Evolutionary conservation across 1,139 yeast genomes (phyloP).

Genomic region (Geotrichum bryndzae): DNA sequence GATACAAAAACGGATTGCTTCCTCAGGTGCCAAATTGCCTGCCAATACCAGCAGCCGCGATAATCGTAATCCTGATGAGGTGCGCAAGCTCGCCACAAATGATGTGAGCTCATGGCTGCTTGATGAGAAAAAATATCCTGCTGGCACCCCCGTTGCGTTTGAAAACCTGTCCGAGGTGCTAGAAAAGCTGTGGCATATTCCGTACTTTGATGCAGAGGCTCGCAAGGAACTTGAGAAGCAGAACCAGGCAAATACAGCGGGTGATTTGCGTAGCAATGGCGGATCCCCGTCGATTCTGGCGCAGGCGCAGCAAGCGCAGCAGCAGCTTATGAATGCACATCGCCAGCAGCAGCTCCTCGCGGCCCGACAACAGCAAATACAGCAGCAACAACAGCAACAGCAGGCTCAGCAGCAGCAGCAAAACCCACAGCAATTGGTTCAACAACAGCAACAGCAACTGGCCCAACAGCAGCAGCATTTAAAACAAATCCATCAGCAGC

Average conservation of each 20-base stretch:
- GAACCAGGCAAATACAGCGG: not conserved
- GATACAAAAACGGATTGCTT: slow-evolving; percentile 17
- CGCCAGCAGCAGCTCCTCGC: not conserved
- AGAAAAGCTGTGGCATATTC: slow-evolving; percentile 4
- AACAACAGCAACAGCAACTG: too few relatives aligned
- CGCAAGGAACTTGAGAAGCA: not conserved
- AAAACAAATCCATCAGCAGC: not conserved
- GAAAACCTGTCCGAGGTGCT: slow-evolving; percentile 1
- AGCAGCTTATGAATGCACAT: slow-evolving; percentile 13
- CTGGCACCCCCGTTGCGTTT: not conserved
- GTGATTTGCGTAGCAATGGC: not conserved
- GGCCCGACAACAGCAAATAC: slow-evolving; percentile 2
- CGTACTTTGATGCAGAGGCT: slow-evolving; percentile 8
- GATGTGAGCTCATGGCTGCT: slow-evolving; percentile 2
- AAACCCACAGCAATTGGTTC: too few relatives aligned
- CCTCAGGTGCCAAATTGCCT: slow-evolving; percentile 6
- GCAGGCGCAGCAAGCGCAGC: slow-evolving; percentile 17
- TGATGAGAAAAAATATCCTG: not conserved
- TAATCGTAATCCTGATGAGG: slow-evolving; percentile 2
- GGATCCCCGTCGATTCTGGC: slow-evolving; percentile 15
- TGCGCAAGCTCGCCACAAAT: slow-evolving; percentile 4
- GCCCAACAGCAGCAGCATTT: slow-evolving; percentile 3
- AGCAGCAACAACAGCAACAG: slow-evolving; percentile 4
- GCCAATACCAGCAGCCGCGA: not conserved
- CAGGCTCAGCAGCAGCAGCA: not conserved